Percentiles rank a stretch among this genome's conserved stretches.
These are phyloP conservation scores for Salvia splendens DNA, from an alignment of 257 asterid species.

Conservation along the genomic window DNA sequence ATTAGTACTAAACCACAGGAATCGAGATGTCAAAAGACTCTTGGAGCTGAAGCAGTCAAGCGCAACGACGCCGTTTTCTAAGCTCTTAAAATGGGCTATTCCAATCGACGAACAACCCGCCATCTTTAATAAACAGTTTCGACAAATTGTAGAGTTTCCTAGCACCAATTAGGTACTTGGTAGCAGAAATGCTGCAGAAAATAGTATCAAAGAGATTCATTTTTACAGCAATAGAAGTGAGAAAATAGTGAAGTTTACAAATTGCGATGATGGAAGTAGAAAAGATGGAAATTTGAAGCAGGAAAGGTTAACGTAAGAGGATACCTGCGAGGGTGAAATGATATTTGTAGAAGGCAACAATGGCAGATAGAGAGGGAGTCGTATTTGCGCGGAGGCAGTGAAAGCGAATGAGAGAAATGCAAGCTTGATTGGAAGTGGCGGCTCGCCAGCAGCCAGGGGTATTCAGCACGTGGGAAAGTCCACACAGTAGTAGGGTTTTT, in stretches of 20 bases:
- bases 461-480: slow-evolving; percentile 37
- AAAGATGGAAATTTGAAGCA: slow-evolving; percentile 6
- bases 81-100: slow-evolving; percentile 42
- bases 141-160: slow-evolving; percentile 41
- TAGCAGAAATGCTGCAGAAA: slow-evolving; percentile 24
- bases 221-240: background rate
- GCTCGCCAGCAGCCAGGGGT: slow-evolving; percentile 30
- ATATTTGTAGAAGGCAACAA: slow-evolving; percentile 1
- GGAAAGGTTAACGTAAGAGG: background rate
- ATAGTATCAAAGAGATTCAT: background rate
- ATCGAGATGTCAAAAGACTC: slow-evolving; percentile 27
- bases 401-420: slow-evolving; percentile 26
- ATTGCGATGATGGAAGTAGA: background rate
- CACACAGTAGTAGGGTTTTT: slow-evolving; percentile 42
- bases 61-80: slow-evolving; percentile 40
- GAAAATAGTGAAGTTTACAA: background rate
- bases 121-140: slow-evolving; percentile 43
- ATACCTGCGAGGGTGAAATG: slow-evolving; percentile 11
- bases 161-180: slow-evolving; percentile 14
- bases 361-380: slow-evolving; percentile 33
- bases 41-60: slow-evolving; percentile 36
- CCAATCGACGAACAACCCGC: slow-evolving; percentile 64
- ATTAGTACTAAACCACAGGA: slow-evolving; percentile 26
- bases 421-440: slow-evolving; percentile 40
- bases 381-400: slow-evolving; percentile 17